phyloP scores from a whole-genome alignment of 257 asterid species.

The Ajuga chamaepitys region DNA sequence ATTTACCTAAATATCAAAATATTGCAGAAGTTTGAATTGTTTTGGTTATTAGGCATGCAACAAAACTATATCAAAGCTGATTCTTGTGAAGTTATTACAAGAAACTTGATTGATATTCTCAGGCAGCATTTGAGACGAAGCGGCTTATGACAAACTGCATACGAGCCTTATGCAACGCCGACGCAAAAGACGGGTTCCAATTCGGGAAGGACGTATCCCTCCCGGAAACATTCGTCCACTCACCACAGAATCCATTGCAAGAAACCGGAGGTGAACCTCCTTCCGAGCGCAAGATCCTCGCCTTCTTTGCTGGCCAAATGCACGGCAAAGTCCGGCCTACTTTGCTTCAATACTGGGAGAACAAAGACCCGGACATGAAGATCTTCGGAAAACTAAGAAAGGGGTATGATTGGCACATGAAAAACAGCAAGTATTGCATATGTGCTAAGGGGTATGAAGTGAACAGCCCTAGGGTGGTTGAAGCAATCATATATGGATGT shows the following conservation, averaged over 20 bases:
- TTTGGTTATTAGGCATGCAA: too few species aligned
- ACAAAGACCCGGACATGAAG: slow-evolving; percentile 42
- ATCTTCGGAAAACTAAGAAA: slow-evolving; percentile 22
- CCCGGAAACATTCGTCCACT: slow-evolving; percentile 28
- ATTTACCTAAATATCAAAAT: too few species aligned
- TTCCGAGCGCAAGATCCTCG: slow-evolving; percentile 28
- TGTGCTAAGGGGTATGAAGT: slow-evolving; percentile 46
- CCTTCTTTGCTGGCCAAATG: slow-evolving; percentile 43
- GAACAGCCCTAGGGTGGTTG: slow-evolving; percentile 43
- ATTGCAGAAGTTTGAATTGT: too few species aligned
- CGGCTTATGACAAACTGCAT: slow-evolving; percentile 28
- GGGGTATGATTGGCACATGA: slow-evolving; percentile 36
- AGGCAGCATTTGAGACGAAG: slow-evolving; percentile 36
- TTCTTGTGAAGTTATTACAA: not conserved
- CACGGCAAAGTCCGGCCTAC: slow-evolving; percentile 32
- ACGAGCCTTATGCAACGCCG: slow-evolving; percentile 37
- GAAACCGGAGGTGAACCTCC: slow-evolving; percentile 23
- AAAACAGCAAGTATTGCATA: slow-evolving; percentile 40
- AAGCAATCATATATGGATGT: slow-evolving; percentile 27
- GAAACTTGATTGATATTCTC: not conserved
- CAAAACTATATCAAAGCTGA: too few species aligned
- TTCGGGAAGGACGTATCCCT: slow-evolving; percentile 34
- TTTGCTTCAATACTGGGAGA: slow-evolving; percentile 28
- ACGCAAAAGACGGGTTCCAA: slow-evolving; percentile 32
- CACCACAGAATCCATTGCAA: slow-evolving; percentile 26